Evolutionary conservation across 1,139 yeast species (phyloP), one percentile per base, ranked within the genome.

Genomic region (Debaryomyces sp.): DNA sequence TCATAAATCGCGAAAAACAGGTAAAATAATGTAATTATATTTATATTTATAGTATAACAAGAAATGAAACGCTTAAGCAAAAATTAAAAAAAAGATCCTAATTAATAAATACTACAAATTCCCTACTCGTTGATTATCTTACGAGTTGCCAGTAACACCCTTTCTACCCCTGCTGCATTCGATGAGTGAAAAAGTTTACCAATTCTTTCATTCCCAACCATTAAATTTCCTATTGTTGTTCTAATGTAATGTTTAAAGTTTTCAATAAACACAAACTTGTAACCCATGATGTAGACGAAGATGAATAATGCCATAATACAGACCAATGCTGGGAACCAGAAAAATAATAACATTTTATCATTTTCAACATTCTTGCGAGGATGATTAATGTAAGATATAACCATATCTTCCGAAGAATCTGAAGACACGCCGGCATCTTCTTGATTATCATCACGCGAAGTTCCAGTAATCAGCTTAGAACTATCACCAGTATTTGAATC

Each of bases 311-410:
- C 77, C 2, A 82, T 56, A 15, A 84, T 74, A 41, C 78, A 53
- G 26, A 87, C 60, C 65, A 87, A 73, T 32, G 84, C 73, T 4
- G 95, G 95, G 52, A 87, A 68, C 98, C 98, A 91, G 77, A 91
- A 91, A 62, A 90, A 88, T 50, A 90, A 71, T 58, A 91, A 74
- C 90, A 90, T 87, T 60, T 84, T 87, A 66, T 91, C 98, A 60
- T 90, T 87, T 58, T 82, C 84, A 54, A 88, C 83, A 32, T 85
- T 80, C 63, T 85, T 86, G 44, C 85, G 71, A 6, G 79, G 78
- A 60, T 81, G 83, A 60, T 80, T 78, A 57, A 82, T 78, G 58
- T 80, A 81, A 24, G 81, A 71, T 44, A 80, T 73, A 34, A 82
- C 78, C 66, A 81, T 71, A 50, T 78, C 82, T 51, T 78, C 81